Base-by-base conservation (phyloP, 345 rosid species). In the Linum tenue region DNA sequence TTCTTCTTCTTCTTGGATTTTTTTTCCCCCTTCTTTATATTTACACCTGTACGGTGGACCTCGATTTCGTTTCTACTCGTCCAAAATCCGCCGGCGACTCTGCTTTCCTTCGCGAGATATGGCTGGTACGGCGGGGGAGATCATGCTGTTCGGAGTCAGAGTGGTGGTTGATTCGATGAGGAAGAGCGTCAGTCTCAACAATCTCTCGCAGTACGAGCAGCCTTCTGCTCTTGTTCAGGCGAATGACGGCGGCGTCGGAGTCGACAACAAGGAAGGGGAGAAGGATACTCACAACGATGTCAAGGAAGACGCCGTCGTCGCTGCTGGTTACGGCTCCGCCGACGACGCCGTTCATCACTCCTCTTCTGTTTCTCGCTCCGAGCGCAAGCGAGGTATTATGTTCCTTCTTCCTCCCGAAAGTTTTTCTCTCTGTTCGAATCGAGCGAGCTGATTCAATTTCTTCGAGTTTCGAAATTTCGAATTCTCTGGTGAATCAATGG, bases 131-230 rank as follows among this genome's bases (percentile, higher is more conserved):
- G 77, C 77, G 39, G 75, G 77, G 38, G 98, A 87, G 86, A 74
- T 92, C 67, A 85, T 87, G 97, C 80, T 92, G 70, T 92, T 92
- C 48, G 98, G 97, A 0, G 94, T 92, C 8, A 81, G 91, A 64
- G 84, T 92, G 66, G 90, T 92, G 40, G 94, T 92, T 70, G 98
- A 92, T 77, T 82, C 92, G 44, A 83, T 92, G 81, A 92, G 98
- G 79, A 92, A 89, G 76, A 76, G 90, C 57, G 98, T 92, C 17
- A 90, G 97, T 69, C 76, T 92, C 79, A 90, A 87, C 77, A 82
- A 92, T 65, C 75, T 92, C 62, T 85, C 96, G 37, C 83, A 92
- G 66, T 92, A 92, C 37, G 83, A 83, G 51, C 92, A 78, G 6
- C 79, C 83, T 66, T 80, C 73, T 22, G 60, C 42, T 16, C 56